Evolutionary conservation across 352 stramenopile genomes (phyloP), one percentile per base, ranked within the genome.

Genomic region (Pythium vanterpoolii): DNA sequence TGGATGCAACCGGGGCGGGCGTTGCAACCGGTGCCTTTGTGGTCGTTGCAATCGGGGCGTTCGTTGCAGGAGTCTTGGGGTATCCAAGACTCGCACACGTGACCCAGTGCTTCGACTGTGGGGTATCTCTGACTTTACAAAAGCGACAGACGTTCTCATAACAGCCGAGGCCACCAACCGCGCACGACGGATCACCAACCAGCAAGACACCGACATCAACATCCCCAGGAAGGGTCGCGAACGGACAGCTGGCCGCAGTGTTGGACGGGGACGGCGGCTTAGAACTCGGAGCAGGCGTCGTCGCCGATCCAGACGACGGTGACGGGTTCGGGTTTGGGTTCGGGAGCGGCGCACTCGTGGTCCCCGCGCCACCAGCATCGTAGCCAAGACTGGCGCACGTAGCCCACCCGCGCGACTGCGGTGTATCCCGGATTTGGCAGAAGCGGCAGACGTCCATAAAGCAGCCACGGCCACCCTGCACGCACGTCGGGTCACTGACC

Each of bases 391-490:
- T n/a, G 0, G 0, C 16, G 9, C 54, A 61, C 3, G 54, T 0
- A 3, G 47, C 5, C 4, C 52, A 47, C 7, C 36, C 23, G 3
- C n/a, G n/a, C 9, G 54, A 61, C 42, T 59, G 43, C 14, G 46
- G 50, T 16, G 64, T 69, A 3, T 73, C 55, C 10, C n/a, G 5
- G 28, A 39, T 26, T 42, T 66, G 49, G 34, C 60, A 68, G 45
- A 30, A 62, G 31, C 60, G 60, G 33, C 60, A 68, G 2, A 57
- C 42, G 24, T 53, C 45, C n/a, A 24, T 7, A 26, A 56, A 53
- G 50, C 60, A 68, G 11, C 60, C 60, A 19, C 48, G 2, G 16
- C 60, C 60, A 16, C 60, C 60, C 14, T 46, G 43, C 4, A 18
- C 45, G 34, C 60, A 68, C 16, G 52, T 24, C 1, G 34, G 33